Evolutionary conservation across 768 basidiomycete genomes (phyloP).

Genomic region (Lactifluus pinguis): DNA sequence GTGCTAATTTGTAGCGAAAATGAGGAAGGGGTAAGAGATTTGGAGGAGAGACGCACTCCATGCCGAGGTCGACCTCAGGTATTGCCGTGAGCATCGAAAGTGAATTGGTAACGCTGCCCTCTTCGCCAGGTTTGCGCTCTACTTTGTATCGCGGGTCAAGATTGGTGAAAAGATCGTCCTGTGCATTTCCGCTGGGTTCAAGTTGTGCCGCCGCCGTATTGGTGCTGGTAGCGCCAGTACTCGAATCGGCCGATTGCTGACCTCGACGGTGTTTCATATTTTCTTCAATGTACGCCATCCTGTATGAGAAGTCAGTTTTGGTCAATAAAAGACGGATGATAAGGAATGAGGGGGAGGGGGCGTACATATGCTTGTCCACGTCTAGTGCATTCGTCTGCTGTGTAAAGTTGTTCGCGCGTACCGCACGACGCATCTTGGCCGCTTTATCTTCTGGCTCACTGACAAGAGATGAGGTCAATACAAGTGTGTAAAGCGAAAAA

Average conservation of each 20-base stretch:
- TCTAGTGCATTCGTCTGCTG: constrained; percentile 94
- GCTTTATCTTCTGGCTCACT: constrained; percentile 60
- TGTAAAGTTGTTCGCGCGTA: constrained; percentile 88
- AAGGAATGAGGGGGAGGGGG: constrained; percentile 15
- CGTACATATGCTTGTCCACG: constrained; percentile 97
- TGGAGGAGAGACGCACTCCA: constrained; percentile 64
- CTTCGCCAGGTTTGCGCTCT: constrained; percentile 49
- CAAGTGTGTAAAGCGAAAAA: constrained; percentile 20
- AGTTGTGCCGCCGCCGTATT: constrained; percentile 21
- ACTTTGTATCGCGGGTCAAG: constrained; percentile 58
- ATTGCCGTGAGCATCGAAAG: constrained; percentile 96
- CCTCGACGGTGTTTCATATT: constrained; percentile 70
- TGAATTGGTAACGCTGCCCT: constrained; percentile 90
- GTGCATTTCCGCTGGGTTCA: constrained; percentile 35
- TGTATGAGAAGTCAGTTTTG: constrained; percentile 24
- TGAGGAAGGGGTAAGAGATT: not conserved
- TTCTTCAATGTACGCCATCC: constrained; percentile 98
- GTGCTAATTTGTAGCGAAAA: constrained; percentile 39
- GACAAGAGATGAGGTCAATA: not conserved
- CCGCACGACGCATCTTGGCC: constrained; percentile 61
- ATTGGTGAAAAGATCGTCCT: constrained; percentile 72
- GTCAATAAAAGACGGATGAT: not conserved
- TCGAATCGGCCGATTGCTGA: constrained; percentile 25
- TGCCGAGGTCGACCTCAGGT: constrained; percentile 95
- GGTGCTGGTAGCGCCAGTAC: not conserved